These are phyloP conservation scores for Phlyctochytrium arcticum DNA, from an alignment of 192 early-diverging fungal species.

Conservation along the genomic window DNA sequence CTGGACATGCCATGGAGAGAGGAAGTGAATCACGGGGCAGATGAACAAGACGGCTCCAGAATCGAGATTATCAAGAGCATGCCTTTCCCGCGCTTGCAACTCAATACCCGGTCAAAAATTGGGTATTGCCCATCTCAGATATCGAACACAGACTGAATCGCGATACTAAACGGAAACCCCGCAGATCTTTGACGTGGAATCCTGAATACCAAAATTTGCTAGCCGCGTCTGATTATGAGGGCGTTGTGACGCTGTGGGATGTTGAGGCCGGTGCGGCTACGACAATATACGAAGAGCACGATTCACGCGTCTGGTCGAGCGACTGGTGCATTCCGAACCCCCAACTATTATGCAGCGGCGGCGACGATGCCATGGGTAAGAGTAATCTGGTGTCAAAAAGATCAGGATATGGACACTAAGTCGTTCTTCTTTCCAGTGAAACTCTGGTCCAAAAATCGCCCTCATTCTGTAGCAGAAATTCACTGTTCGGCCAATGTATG, in stretches of 20 bases:
- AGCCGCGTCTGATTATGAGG: slow-evolving; percentile 90
- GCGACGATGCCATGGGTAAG: slow-evolving; percentile 79
- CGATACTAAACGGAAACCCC: no score
- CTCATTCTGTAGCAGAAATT: slow-evolving; percentile 71
- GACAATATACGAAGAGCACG: slow-evolving; percentile 78
- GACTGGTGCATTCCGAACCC: slow-evolving; percentile 80
- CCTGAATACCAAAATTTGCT: slow-evolving; percentile 80
- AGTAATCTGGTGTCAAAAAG: no score
- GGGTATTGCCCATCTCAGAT: no score
- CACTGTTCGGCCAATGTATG: slow-evolving; percentile 86
- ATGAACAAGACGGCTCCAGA: no score
- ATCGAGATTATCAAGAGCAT: no score
- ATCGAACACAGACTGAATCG: no score
- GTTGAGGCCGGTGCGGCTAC: slow-evolving; percentile 60
- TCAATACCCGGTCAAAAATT: no score
- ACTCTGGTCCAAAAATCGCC: slow-evolving; percentile 80
- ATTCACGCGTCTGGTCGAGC: slow-evolving; percentile 89
- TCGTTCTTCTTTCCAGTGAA: slow-evolving; percentile 53
- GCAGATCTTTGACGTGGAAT: slow-evolving; percentile 92
- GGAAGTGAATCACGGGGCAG: no score
- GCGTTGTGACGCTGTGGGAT: slow-evolving; percentile 88
- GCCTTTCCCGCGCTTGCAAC: no score
- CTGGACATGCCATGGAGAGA: no score
- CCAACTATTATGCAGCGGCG: slow-evolving; percentile 75
- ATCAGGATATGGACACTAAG: neutral